Evolutionary conservation across 2,329 filamentous ascomycete species (phyloP), one percentile per base, ranked within the genome.

Genomic region (Penicillium decumbens): DNA sequence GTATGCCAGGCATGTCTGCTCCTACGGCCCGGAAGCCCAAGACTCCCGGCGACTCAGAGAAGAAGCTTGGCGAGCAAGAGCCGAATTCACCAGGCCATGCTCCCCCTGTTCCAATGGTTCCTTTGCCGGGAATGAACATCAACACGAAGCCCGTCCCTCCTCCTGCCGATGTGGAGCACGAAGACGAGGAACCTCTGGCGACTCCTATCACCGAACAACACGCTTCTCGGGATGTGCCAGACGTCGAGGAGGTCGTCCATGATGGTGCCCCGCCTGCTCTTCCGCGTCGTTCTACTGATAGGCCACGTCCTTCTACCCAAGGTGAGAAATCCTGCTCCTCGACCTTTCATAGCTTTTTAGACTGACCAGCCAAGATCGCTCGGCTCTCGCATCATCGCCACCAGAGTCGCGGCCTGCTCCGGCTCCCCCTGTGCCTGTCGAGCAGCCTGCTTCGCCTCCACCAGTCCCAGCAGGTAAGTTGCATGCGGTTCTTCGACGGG

Each of bases 61-160:
- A 63, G 51, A 51, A 59, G 53, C 44, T 64, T 41, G 66, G 55
- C 40, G 64, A 70, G 28, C 48, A 63, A 30, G 68, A 73, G 39
- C 59, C 63, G 1, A 56, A 59, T 10, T 53, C 57, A n/a, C 60
- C 65, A 20, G 55, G 58, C 33, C 56, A 60, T 58, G 72, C 73
- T 35, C 72, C 73, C 45, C 74, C 74, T 7, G 67, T 77, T 65
- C 28, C 28, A 13, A 29, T 29, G 28, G 4, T 29, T 29, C 77
- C 78, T 4, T 71, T 95, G 51, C 88, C 88, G 12, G 88, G 88
- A 8, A 82, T 95, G 80, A 54, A 78, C 67, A 49, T 69, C 65
- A 51, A 66, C 69, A 48, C 43, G 27, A 72, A 81, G 77, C 72
- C 75, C 45, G 62, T 23, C n/a, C 56, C 77, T 66, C 57, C 72